Conservation (phyloP, 768 basidiomycete genomes). For the Tricholoma saponaceum region DNA sequence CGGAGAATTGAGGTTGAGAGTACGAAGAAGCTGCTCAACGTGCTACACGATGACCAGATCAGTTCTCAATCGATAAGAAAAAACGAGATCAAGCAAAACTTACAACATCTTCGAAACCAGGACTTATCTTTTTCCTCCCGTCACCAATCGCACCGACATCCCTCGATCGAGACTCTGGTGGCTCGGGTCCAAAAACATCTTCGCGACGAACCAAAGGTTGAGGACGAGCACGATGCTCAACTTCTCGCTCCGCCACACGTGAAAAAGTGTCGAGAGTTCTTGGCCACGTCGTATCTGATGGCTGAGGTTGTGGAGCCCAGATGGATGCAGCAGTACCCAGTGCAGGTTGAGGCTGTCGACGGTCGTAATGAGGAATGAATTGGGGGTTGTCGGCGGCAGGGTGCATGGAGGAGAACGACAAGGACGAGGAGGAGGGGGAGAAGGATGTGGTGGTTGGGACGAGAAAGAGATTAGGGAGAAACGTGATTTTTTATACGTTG, state of each 20-base stretch:
- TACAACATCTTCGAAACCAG: constrained; percentile 55
- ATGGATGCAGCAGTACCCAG: constrained; percentile 55
- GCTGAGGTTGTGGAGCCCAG: constrained; percentile 81
- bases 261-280: constrained; percentile 59
- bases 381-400: constrained; percentile 29
- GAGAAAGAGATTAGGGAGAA: constrained; percentile 27
- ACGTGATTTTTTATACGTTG: constrained; percentile 26
- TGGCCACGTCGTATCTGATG: constrained; percentile 65
- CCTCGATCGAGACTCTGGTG: constrained; percentile 25
- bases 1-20: constrained; percentile 77
- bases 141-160: constrained; percentile 79
- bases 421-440: constrained; percentile 1
- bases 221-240: constrained; percentile 17
- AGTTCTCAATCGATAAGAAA: constrained; percentile 1
- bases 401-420: constrained; percentile 17
- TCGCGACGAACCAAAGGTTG: constrained; percentile 41
- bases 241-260: constrained; percentile 43
- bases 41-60: constrained; percentile 40
- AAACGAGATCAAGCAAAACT: constrained; percentile 18
- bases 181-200: constrained; percentile 63
- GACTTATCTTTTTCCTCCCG: constrained; percentile 61
- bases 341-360: constrained; percentile 25
- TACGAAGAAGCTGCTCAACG: constrained; percentile 76
- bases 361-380: constrained; percentile 33
- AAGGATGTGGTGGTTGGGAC: constrained; percentile 39